Base-by-base conservation (phyloP, 2,329 filamentous ascomycete species). In the Botrytis hyacinthi region DNA sequence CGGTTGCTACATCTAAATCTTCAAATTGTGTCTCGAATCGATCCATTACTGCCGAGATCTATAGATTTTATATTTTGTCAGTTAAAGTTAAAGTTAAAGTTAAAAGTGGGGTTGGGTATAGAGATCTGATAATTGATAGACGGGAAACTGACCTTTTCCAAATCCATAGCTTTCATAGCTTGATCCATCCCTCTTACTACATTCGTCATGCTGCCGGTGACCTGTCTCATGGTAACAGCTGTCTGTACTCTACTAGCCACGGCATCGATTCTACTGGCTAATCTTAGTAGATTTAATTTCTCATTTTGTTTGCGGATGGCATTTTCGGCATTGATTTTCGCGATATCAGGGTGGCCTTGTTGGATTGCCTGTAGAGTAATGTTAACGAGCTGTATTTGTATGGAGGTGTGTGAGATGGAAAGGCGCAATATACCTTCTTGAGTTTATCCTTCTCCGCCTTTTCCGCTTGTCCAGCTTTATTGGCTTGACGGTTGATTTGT, bases 21-120 rank as follows among this genome's bases (percentile, higher is more conserved):
- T 86, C 85, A 76, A 86, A 86, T 75, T 86, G 84, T 22, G 86
- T 86, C 80, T 91, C 89, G 79, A 91, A 91, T 71, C 87, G 87
- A 78, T 91, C 89, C 89, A 91, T 91, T 62, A 91, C 88, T 63
- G 87, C 85, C 20, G 88, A 89, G 72, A 91, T 90, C 87, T 89
- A 76, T 51, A 35, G 29, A n/a, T 32, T 42, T 40, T 26, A 9
- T 40, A 66, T 61, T 12, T 48, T 32, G 10, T 69, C 26, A 69
- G 26, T 57, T 74, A 37, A n/a, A 42, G 4, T 9, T 18, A 42
- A 40, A 69, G 26, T 57, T 74, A 37, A n/a, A 42, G 4, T 9
- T 18, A 42, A 40, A 74, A 70, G 29, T 61, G 54, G 9, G 20
- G 18, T 4, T 22, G 26, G 4, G 14, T n/a, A 3, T 40, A 16